A percentile compares a stretch with the other conserved stretches of the same genome.
Conservation (phyloP, 192 early-diverging fungal species). For the Gonapodya prolifera region DNA sequence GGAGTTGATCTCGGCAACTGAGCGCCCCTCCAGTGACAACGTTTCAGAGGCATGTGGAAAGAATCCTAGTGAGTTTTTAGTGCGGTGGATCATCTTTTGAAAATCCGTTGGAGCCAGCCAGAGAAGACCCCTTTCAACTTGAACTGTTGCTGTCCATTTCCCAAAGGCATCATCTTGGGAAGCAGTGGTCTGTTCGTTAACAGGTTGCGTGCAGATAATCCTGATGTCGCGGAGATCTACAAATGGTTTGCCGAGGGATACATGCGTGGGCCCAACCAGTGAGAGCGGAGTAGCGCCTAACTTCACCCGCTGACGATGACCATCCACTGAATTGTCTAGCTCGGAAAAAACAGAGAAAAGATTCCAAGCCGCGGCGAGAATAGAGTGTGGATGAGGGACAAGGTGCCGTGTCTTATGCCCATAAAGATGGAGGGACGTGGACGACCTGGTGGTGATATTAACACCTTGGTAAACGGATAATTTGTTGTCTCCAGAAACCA, state of each 20-base stretch:
- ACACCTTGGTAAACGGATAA: no score
- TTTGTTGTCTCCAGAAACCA: no score
- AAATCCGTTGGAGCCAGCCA: background rate
- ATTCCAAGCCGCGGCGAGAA: background rate
- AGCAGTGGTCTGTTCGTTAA: no score
- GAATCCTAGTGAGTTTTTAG: no score
- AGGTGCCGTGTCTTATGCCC: constrained; percentile 20
- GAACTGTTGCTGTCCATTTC: background rate
- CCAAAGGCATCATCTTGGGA: no score
- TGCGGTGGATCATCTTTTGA: background rate
- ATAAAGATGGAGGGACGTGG: constrained; percentile 15
- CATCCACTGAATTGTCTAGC: background rate
- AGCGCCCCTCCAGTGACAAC: background rate
- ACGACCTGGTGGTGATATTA: background rate
- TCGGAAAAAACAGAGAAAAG: background rate
- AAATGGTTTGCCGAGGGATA: background rate
- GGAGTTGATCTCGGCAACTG: background rate
- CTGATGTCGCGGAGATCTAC: background rate
- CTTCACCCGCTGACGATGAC: background rate
- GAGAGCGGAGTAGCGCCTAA: background rate
- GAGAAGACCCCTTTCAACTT: background rate
- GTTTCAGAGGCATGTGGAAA: background rate
- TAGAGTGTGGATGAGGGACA: background rate
- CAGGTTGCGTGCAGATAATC: no score
- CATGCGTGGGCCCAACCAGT: background rate